phyloP scores from a whole-genome alignment of 2,329 filamentous ascomycete species.

The Colletotrichum agaves region DNA sequence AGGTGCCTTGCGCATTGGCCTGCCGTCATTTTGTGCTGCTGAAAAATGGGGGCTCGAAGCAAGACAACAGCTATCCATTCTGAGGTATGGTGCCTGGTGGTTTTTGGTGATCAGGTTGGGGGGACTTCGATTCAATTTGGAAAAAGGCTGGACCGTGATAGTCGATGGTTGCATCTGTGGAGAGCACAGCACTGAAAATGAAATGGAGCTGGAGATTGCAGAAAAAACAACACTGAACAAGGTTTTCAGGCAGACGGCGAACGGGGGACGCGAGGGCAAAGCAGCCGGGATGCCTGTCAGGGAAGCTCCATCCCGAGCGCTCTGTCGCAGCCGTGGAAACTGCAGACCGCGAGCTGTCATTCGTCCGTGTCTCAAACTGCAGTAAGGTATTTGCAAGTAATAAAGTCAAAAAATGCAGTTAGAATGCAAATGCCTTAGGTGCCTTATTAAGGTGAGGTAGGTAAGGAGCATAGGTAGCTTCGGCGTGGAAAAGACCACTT shows the following conservation, averaged over 20 bases:
- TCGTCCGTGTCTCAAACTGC: no score
- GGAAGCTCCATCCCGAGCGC: conserved; percentile 14
- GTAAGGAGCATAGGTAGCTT: neutral
- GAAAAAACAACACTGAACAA: conserved; percentile 6
- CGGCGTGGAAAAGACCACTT: no score
- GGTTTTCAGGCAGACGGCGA: conserved; percentile 31
- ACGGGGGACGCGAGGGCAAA: conserved; percentile 11
- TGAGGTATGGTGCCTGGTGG: neutral
- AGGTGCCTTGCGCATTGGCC: neutral
- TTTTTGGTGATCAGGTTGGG: no score
- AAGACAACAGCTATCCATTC: neutral
- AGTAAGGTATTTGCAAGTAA: no score
- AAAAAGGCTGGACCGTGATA: neutral
- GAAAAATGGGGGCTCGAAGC: neutral
- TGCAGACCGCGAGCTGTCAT: no score
- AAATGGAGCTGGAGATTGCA: conserved; percentile 1
- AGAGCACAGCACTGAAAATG: neutral
- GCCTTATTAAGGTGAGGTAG: neutral
- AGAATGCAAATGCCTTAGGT: neutral
- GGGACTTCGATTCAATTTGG: no score
- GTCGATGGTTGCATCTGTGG: neutral
- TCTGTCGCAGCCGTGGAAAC: neutral
- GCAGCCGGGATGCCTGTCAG: conserved; percentile 21
- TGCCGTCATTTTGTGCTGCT: conserved; percentile 11
- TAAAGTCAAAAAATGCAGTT: no score